Base-by-base conservation (phyloP, 2,329 filamentous ascomycete species). In the Dactylellina parvicollis region DNA sequence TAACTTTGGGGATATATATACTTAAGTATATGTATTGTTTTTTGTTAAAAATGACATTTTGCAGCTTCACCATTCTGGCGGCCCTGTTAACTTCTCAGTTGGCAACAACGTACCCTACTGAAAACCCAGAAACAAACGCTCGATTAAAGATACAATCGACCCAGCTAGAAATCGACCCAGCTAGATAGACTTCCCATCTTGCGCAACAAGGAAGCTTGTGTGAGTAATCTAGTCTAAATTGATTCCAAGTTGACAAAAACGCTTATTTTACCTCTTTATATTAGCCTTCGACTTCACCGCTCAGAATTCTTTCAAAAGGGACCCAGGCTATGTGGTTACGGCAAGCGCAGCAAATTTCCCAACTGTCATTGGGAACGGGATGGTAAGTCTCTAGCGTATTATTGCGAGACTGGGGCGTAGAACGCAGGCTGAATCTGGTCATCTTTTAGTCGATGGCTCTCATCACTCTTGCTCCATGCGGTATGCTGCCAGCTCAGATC, bases 271-370 rank as follows among this genome's bases (percentile, higher is more conserved):
- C n/a, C 16, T 49, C 4, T 61, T 2, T 24, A 9, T n/a, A 18
- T 49, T 7, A 74, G 61, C 80, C 42, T 86, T 84, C 77, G 83
- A 86, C 79, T 86, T 85, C 78, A 81, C 77, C 26, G 78, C 79
- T 8, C 79, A 83, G 56, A 75, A 77, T 10, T 79, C 80, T 76
- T 82, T 83, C 76, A 83, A 79, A 30, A 82, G 82, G 72, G 72
- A 75, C 5, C 83, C 83, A 0, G 84, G 84, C 10, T 81, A 81
- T 14, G 84, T 86, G 32, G 80, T 83, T 74, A 85, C 84, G 75
- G 84, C 84, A 75, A 84, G 85, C 74, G 82, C 82, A 10, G 83
- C 83, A 16, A 85, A 83, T 18, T 85, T 85, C 75, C 84, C 84
- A 3, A 83, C 83, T 16, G 79, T 83, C 0, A 80, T 81, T 12